These are phyloP conservation scores for Vanrija pseudolonga DNA, from an alignment of 1,284 basidiomycete genomes.

Conservation along the genomic window DNA sequence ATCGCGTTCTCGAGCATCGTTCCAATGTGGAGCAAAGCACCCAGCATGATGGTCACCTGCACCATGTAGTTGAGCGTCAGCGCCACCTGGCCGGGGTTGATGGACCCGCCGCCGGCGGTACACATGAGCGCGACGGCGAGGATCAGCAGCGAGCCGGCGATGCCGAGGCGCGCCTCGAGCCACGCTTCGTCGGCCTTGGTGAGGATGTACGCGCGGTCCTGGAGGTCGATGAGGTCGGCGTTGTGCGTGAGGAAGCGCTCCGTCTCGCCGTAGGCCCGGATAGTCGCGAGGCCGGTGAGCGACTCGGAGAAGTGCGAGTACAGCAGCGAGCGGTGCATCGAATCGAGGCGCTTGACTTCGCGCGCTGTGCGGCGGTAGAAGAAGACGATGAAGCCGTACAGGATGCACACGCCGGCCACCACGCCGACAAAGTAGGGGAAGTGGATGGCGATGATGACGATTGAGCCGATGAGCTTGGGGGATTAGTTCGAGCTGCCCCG, in stretches of 20 bases:
- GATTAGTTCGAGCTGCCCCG: conserved; percentile 15
- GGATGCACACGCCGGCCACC: conserved; percentile 58
- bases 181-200: conserved; percentile 61
- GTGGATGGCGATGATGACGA: conserved; percentile 20
- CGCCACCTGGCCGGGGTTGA: conserved; percentile 64
- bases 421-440: conserved; percentile 46
- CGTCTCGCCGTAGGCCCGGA: conserved; percentile 74
- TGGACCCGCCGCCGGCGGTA: conserved; percentile 52
- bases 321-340: conserved; percentile 53
- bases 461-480: conserved; percentile 14
- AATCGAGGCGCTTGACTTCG: conserved; percentile 66
- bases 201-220: conserved; percentile 87
- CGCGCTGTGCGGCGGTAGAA: conserved; percentile 87
- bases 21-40: conserved; percentile 61
- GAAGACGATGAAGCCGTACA: conserved; percentile 59
- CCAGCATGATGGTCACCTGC: conserved; percentile 42
- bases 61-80: conserved; percentile 61
- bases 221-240: conserved; percentile 71
- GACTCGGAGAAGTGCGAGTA: conserved; percentile 87
- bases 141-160: conserved; percentile 62
- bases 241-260: conserved; percentile 72
- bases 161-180: conserved; percentile 69
- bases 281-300: conserved; percentile 77
- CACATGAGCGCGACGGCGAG: conserved; percentile 57
- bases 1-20: conserved; percentile 45